Conservation (phyloP, 192 early-diverging fungal species). For the Backusella mclennaniae region DNA sequence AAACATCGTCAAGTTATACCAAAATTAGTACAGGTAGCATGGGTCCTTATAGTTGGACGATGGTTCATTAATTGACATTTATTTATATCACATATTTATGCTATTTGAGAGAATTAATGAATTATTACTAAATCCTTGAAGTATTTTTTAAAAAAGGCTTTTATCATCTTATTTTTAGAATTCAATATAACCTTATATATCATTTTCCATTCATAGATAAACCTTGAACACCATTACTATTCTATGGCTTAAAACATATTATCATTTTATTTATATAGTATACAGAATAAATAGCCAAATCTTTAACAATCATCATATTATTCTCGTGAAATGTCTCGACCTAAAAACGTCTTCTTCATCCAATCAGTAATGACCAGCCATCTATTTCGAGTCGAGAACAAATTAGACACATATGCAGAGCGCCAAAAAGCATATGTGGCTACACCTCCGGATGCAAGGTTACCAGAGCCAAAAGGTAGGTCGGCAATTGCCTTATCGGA, state of each 20-base stretch:
- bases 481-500: conserved; percentile 93
- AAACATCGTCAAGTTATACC: not conserved
- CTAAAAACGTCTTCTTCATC: conserved; percentile 87
- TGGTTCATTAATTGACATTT: not conserved
- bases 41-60: not conserved
- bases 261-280: not conserved
- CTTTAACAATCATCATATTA: conserved; percentile 35
- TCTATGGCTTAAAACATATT: not conserved
- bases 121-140: not conserved
- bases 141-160: not conserved
- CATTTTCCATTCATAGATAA: not conserved
- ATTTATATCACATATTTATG: not conserved
- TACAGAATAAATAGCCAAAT: not conserved
- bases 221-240: not conserved
- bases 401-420: conserved; percentile 69
- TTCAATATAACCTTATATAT: not conserved
- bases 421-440: conserved; percentile 78
- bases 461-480: conserved; percentile 70
- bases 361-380: conserved; percentile 85
- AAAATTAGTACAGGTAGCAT: not conserved
- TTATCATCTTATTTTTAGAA: not conserved
- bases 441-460: conserved; percentile 62
- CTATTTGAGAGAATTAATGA: not conserved
- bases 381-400: conserved; percentile 83
- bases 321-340: conserved; percentile 89